Base-by-base conservation (phyloP, 2,329 filamentous ascomycete genomes). In the Immersiporthe knoxdaviesiana region DNA sequence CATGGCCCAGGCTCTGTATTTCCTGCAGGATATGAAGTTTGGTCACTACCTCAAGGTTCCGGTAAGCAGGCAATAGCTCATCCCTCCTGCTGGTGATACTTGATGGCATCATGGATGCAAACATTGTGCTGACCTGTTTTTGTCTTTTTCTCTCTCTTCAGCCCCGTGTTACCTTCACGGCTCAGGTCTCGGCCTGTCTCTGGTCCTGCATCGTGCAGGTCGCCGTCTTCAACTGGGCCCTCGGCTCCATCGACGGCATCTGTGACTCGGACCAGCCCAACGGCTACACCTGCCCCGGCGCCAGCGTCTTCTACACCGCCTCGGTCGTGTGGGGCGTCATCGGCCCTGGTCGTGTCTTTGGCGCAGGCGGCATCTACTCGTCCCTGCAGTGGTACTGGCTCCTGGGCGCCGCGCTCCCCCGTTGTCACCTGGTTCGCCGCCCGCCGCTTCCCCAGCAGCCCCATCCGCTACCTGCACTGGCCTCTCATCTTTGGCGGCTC, bases 11-110 rank as follows among this genome's bases (percentile, higher is more conserved):
- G 81, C 77, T 1, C 72, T 82, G 37, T 78, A 75, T 66, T 83
- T 83, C 70, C 73, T 75, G 30, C 77, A 80, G 70, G 81, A 83
- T 65, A 73, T 83, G 72, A 83, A 82, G 70, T 74, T 81, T 2
- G 82, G 74, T 18, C 82, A 84, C 72, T 84, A 84, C 74, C 83
- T 84, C 78, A 73, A 69, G 16, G 61, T 68, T 11, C 81, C 81
- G 1, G 52, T 61, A 66, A 61, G 69, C 60, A 32, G n/a, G n/a
- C n/a, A n/a, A n/a, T n/a, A n/a, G n/a, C n/a, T n/a, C n/a, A n/a
- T n/a, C n/a, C n/a, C n/a, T n/a, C n/a, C n/a, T n/a, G n/a, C n/a
- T n/a, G n/a, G n/a, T n/a, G n/a, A n/a, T n/a, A n/a, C n/a, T n/a
- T n/a, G n/a, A n/a, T n/a, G n/a, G n/a, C n/a, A n/a, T n/a, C n/a